Evolutionary conservation across 106 monocot genomes (phyloP).

Genomic region (Alisma plantagoaquatica): DNA sequence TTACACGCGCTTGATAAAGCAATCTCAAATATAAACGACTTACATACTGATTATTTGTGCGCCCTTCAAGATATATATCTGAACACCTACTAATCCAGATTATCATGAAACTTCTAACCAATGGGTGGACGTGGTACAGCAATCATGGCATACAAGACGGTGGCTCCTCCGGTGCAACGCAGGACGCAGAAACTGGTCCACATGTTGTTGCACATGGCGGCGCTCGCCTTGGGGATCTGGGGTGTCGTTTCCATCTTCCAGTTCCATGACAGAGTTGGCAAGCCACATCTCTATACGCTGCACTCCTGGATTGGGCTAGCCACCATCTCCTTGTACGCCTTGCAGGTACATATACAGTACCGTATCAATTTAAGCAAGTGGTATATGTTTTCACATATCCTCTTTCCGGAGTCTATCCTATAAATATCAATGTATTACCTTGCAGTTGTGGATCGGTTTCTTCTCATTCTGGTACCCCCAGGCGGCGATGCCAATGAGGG

Average conservation of each 20-base stretch:
- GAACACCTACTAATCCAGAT: not conserved
- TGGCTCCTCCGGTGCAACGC: not conserved
- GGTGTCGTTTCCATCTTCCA: slow-evolving; percentile 15
- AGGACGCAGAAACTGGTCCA: slow-evolving; percentile 6
- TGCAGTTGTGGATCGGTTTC: slow-evolving; percentile 26
- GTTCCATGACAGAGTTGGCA: slow-evolving; percentile 1
- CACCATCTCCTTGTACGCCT: slow-evolving; percentile 7
- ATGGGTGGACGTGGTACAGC: not conserved
- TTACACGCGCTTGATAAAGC: too few species aligned
- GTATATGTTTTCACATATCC: not conserved
- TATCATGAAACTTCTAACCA: not conserved
- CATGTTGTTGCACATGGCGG: slow-evolving; percentile 4
- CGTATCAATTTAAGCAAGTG: not conserved
- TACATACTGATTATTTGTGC: not conserved
- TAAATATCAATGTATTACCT: not conserved
- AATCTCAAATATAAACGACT: not conserved
- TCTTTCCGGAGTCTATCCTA: not conserved
- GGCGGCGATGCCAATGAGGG: slow-evolving; percentile 4
- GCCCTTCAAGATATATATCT: not conserved
- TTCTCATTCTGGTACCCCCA: slow-evolving; percentile 16
- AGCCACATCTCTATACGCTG: not conserved
- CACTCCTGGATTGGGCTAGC: slow-evolving; percentile 16
- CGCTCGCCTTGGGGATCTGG: not conserved
- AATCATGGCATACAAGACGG: slow-evolving; percentile 12
- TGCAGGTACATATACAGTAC: slow-evolving; percentile 3